phyloP scores from a whole-genome alignment of 306 rosid species.

The Quercus glauca region DNA sequence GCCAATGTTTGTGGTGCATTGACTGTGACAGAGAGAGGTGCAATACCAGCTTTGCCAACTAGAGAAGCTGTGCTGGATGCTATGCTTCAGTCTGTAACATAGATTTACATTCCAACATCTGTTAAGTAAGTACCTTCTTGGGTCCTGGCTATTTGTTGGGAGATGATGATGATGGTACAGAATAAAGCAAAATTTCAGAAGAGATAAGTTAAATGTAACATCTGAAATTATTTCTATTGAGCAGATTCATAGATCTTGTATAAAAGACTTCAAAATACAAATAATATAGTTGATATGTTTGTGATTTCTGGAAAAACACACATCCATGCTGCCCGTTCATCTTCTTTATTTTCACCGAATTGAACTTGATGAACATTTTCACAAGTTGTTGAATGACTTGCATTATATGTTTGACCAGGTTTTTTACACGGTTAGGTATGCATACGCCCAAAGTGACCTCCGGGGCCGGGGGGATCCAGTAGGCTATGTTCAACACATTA shows the following conservation, averaged over 20 bases:
- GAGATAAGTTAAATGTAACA: slow-evolving; percentile 7
- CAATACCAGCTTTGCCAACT: slow-evolving; percentile 90
- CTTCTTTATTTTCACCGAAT: neutral
- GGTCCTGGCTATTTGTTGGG: slow-evolving; percentile 14
- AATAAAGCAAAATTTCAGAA: slow-evolving; percentile 21
- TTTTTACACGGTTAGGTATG: neutral
- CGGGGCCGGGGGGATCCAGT: too few relatives aligned
- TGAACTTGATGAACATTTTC: neutral
- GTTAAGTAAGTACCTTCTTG: slow-evolving; percentile 5
- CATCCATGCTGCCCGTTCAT: neutral
- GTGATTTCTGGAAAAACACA: neutral
- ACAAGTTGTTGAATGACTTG: neutral
- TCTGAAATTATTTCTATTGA: neutral
- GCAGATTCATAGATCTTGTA: neutral
- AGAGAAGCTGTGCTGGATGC: slow-evolving; percentile 68
- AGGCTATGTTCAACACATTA: too few relatives aligned
- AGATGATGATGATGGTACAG: slow-evolving; percentile 12
- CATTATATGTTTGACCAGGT: neutral
- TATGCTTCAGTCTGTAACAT: slow-evolving; percentile 49
- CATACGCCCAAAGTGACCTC: too few relatives aligned
- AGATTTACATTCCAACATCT: slow-evolving; percentile 15
- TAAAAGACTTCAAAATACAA: neutral
- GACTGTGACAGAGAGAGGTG: slow-evolving; percentile 95
- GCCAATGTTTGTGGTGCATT: slow-evolving; percentile 94
- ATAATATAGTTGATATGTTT: neutral